Evolutionary conservation across 371 early-diverging fungal genomes (phyloP).

Genomic region (Mucor circinelloides): DNA sequence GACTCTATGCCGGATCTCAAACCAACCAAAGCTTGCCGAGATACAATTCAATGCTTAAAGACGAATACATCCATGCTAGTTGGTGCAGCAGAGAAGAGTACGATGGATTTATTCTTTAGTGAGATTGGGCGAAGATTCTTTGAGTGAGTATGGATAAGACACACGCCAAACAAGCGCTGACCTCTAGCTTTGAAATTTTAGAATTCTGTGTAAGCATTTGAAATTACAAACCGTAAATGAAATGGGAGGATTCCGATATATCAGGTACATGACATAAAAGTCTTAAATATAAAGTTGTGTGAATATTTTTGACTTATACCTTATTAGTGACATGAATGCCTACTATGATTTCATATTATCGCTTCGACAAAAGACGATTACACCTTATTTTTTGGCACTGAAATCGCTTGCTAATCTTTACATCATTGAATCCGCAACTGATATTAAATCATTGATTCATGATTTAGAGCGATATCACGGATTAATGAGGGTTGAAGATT

Average conservation of each 20-base stretch:
- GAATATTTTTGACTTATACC: not conserved
- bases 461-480: conserved; percentile 87
- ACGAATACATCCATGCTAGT: conserved; percentile 73
- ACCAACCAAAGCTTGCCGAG: conserved; percentile 73
- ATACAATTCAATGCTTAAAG: conserved; percentile 78
- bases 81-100: conserved; percentile 81
- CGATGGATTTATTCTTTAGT: conserved; percentile 88
- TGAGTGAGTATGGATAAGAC: conserved; percentile 54
- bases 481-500: conserved; percentile 84
- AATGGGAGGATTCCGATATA: conserved; percentile 80
- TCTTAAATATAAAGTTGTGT: not conserved
- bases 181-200: conserved; percentile 13
- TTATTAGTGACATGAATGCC: conserved; percentile 81
- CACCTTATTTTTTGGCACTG: conserved; percentile 82
- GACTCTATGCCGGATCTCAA: conserved; percentile 54
- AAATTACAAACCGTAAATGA: conserved; percentile 78
- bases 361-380: conserved; percentile 70
- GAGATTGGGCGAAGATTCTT: conserved; percentile 89
- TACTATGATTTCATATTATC: conserved; percentile 66
- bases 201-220: conserved; percentile 78
- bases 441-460: conserved; percentile 83
- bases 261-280: conserved; percentile 48
- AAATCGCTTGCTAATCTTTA: conserved; percentile 93
- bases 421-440: conserved; percentile 81
- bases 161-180: not conserved